A percentile compares a stretch with the other conserved stretches of the same genome.
Conservation (phyloP, 2,329 filamentous ascomycete species). For the Furcasterigmium furcatum region DNA sequence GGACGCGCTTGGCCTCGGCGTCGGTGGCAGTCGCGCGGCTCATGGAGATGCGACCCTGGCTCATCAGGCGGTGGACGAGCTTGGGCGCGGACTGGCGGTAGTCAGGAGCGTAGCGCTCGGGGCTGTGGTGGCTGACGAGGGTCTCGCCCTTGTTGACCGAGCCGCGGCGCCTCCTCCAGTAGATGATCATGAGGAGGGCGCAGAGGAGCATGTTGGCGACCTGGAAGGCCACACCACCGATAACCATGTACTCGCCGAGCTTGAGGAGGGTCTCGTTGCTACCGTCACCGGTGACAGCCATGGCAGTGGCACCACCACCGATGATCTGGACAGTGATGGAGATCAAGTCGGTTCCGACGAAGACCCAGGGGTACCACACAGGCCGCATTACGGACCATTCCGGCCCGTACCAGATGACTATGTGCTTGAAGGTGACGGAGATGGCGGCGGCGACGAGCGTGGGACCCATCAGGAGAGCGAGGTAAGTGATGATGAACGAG, state of each 20-base stretch:
- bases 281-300: background rate
- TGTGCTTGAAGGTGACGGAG: slow-evolving; percentile 42
- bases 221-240: slow-evolving; percentile 20
- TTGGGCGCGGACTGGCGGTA: too few species aligned
- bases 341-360: slow-evolving; percentile 44
- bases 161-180: slow-evolving; percentile 3
- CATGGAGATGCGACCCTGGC: background rate
- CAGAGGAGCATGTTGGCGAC: slow-evolving; percentile 21
- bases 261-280: slow-evolving; percentile 4
- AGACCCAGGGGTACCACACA: slow-evolving; percentile 42
- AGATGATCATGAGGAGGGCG: slow-evolving; percentile 9
- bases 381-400: slow-evolving; percentile 35
- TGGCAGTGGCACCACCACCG: slow-evolving; percentile 13
- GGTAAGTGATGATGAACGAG: slow-evolving; percentile 36
- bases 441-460: slow-evolving; percentile 41
- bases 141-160: background rate
- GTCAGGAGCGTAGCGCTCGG: background rate
- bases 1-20: slow-evolving; percentile 1
- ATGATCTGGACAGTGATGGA: slow-evolving; percentile 24
- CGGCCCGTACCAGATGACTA: slow-evolving; percentile 37
- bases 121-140: background rate
- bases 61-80: too few species aligned
- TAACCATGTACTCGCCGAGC: slow-evolving; percentile 13
- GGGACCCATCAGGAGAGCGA: slow-evolving; percentile 35
- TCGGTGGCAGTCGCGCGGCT: background rate